Base-by-base conservation (phyloP, 345 rosid species). In the Heritiera littoralis region DNA sequence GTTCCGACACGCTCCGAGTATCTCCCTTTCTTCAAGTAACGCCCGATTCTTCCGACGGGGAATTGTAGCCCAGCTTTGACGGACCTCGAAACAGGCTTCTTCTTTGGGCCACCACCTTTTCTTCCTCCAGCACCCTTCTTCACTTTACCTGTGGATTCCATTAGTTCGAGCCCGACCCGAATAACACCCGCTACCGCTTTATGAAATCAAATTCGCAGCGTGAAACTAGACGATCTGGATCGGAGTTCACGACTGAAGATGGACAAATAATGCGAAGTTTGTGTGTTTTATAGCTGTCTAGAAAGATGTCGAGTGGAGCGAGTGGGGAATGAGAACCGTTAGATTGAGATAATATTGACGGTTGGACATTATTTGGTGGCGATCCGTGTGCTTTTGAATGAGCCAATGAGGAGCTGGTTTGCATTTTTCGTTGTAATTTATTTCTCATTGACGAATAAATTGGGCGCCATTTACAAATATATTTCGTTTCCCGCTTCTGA, bases 11-110 rank as follows among this genome's bases (percentile, higher is more conserved):
- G 86, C 78, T 88, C 80, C 0, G 92, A 74, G 45, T 92, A 91
- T 17, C 97, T 86, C 12, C 97, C 97, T 74, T 90, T 89, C 88
- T 91, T 92, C 66, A 92, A 83, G 78, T 89, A 92, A 48, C 95
- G 87, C 7, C 93, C 97, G 86, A 89, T 89, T 38, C 97, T 84
- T 55, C 97, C 95, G 61, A 92, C 97, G 1, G 95, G 95, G 54
- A 92, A 92, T 82, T 92, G 97, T 8, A 91, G 84, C 59, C 97
- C 95, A 30, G 93, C 90, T 83, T 86, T 91, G 28, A 89, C 89
- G 14, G 95, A 91, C n/a, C 92, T 88, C 0, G 97, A 88, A 32
- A 91, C 92, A 0, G 93, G 87, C 81, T 93, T 93, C 87, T 89
- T 89, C 86, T 91, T 92, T 0, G 92, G 97, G 45, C 92, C 95